phyloP scores from a whole-genome alignment of 2,329 filamentous ascomycete species.

The Diplodia mutila region DNA sequence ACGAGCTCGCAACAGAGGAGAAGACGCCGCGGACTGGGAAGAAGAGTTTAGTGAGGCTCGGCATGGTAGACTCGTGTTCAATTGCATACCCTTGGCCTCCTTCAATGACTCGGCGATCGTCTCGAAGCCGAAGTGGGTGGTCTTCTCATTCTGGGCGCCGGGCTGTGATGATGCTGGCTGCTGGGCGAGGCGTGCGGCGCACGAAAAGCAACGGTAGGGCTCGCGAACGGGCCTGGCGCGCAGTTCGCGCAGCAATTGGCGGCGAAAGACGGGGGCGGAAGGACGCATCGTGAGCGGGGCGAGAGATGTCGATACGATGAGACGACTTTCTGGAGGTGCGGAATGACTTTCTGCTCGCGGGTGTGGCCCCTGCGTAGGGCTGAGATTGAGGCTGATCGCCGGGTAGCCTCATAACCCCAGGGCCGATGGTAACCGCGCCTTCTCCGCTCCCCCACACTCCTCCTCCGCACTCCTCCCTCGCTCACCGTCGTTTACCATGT shows the following conservation, averaged over 20 bases:
- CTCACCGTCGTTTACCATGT: slow-evolving; percentile 30
- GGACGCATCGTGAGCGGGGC: slow-evolving; percentile 30
- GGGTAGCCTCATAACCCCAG: not conserved
- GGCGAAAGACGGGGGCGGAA: slow-evolving; percentile 34
- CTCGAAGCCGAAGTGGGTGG: slow-evolving; percentile 90
- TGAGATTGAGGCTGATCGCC: slow-evolving; percentile 14
- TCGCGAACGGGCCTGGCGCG: slow-evolving; percentile 26
- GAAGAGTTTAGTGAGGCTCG: slow-evolving; percentile 28
- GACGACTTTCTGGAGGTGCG: slow-evolving; percentile 11
- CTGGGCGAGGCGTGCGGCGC: slow-evolving; percentile 45
- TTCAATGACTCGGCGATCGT: slow-evolving; percentile 83
- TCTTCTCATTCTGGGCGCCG: slow-evolving; percentile 53
- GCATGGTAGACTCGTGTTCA: no score
- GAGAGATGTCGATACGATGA: slow-evolving; percentile 14
- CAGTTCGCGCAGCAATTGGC: slow-evolving; percentile 37
- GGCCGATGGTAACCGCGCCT: slow-evolving; percentile 36
- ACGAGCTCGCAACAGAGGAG: slow-evolving; percentile 89
- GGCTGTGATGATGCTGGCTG: slow-evolving; percentile 44
- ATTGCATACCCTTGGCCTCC: slow-evolving; percentile 60
- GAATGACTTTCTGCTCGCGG: slow-evolving; percentile 18
- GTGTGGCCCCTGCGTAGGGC: slow-evolving; percentile 23
- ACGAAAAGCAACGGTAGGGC: slow-evolving; percentile 57
- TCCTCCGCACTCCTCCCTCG: slow-evolving; percentile 27
- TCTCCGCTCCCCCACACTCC: slow-evolving; percentile 28
- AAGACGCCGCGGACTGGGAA: slow-evolving; percentile 81